Evolutionary conservation across 2,329 filamentous ascomycete species (phyloP), one percentile per base, ranked within the genome.

Genomic region (Lecanicillium sp.): DNA sequence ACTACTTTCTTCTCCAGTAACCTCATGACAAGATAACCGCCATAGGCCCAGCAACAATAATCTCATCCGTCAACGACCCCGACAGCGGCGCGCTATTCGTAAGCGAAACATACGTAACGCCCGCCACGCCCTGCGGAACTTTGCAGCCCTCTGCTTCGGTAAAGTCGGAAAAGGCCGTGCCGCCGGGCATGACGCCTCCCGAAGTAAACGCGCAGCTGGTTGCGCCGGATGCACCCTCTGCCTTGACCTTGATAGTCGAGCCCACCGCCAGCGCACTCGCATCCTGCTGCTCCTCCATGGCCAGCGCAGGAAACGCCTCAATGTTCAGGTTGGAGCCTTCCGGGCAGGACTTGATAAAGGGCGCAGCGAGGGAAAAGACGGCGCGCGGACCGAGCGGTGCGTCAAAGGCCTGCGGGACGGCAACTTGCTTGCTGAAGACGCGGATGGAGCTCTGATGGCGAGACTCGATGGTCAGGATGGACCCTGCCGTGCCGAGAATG

Each of bases 181-280:
- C 77, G 39, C 75, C 74, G 29, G 72, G 65, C 13, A 62, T 56
- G 12, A 70, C 53, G 33, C 68, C 67, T 48, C 78, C 78, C 49
- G 78, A 78, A 20, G 79, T 79, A 57, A 85, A 85, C 20, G 75
- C 79, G 56, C 81, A 85, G 60, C 75, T 71, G 17, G 66, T 70
- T 4, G 75, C 79, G 27, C 55, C 57, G 18, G 66, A 55, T 5
- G 70, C 62, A 5, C 68, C 70, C 16, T 70, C 56, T 40, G 67
- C 73, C 54, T 72, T 57, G 35, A 82, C 59, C 45, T 67, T 58
- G 42, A 74, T 51, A 37, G 57, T 19, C n/a, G 59, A 53, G 33
- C 68, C 71, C 9, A 63, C 51, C 3, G 53, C 59, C 29, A 67
- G 52, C 38, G 53, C 35, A 9, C 35, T 8, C 14, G 38, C 38